Percentiles rank a stretch among this genome's conserved stretches.
These are phyloP conservation scores for Umbelopsis vinacea DNA, from an alignment of 192 early-diverging fungal genomes.

Conservation along the genomic window DNA sequence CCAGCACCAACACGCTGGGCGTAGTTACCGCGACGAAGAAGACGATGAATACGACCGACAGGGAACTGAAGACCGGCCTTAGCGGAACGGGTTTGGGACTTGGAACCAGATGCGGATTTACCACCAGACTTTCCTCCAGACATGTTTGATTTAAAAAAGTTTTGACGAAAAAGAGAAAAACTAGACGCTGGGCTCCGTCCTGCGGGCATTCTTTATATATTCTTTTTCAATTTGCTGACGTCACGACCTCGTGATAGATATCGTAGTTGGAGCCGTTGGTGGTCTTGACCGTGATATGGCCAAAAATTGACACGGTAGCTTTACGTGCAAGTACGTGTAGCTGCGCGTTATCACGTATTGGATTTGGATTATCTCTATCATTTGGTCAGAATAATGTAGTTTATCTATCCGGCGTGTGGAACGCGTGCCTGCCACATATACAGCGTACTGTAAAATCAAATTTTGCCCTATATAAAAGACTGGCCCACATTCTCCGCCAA, in stretches of 20 bases:
- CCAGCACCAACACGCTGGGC: constrained; percentile 86
- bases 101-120: constrained; percentile 67
- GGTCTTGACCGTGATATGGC: constrained; percentile 7
- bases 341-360: constrained; percentile 17
- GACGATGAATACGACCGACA: constrained; percentile 90
- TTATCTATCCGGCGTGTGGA: not conserved
- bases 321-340: constrained; percentile 18
- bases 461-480: constrained; percentile 3
- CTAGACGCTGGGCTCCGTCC: constrained; percentile 14
- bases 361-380: not conserved
- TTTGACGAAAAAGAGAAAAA: constrained; percentile 27
- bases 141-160: constrained; percentile 46
- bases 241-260: constrained; percentile 12
- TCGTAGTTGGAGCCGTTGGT: not conserved
- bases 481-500: constrained; percentile 16
- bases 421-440: not conserved
- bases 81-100: constrained; percentile 74
- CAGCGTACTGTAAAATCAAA: constrained; percentile 15
- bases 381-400: not conserved
- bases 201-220: constrained; percentile 16
- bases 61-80: constrained; percentile 92
- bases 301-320: not conserved
- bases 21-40: constrained; percentile 86
- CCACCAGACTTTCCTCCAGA: constrained; percentile 77
- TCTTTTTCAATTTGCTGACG: not conserved